Evolutionary conservation across 345 rosid species (phyloP).

Genomic region (Lumnitzera racemosa): DNA sequence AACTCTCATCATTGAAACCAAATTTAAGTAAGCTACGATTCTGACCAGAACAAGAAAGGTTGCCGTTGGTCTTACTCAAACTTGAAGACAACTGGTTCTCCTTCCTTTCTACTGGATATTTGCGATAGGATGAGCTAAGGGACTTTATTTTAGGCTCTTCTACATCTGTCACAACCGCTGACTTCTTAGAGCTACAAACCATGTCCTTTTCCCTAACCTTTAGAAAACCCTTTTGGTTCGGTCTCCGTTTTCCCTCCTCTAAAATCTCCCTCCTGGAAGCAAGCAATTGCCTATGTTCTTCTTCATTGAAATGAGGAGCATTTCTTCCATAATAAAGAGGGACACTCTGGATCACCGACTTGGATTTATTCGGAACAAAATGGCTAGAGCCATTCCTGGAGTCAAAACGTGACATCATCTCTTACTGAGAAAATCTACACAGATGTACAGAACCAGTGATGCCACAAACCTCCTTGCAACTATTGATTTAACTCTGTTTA

Average conservation of each 20-base stretch:
- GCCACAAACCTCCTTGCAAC: no score
- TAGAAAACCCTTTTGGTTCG: neutral
- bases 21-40: no score
- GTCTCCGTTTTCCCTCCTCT: neutral
- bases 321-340: slow-evolving; percentile 5
- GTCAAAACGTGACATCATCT: no score
- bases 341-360: neutral
- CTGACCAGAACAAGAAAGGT: no score
- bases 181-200: neutral
- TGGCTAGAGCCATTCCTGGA: neutral
- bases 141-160: neutral
- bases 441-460: no score
- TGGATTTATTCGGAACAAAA: neutral
- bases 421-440: no score
- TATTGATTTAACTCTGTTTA: no score
- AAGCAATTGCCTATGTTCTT: neutral
- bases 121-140: neutral
- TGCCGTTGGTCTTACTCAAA: no score
- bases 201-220: no score
- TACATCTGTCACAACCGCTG: neutral
- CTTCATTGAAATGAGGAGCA: neutral
- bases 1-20: neutral
- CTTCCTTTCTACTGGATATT: no score
- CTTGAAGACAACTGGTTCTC: no score
- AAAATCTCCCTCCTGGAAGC: neutral